Percentiles rank a stretch among this genome's conserved stretches.
Conservation (phyloP, 2,329 filamentous ascomycete species). For the Calonectria pseudoturangicola region DNA sequence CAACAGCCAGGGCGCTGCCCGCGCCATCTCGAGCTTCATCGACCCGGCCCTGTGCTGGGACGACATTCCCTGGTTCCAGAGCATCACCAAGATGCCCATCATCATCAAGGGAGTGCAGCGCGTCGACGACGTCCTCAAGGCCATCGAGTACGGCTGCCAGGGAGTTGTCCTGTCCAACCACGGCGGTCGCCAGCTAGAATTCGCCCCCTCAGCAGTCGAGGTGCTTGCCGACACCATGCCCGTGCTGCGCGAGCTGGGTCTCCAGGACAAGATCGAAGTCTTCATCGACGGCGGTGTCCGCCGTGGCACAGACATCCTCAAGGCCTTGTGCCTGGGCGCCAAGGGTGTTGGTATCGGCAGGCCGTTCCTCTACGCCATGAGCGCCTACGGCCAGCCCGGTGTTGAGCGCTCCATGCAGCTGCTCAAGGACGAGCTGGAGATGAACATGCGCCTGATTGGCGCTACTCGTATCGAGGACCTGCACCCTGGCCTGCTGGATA, state of each 20-base stretch:
- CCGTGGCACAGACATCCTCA: constrained; percentile 94
- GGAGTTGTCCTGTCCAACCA: constrained; percentile 97
- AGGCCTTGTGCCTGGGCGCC: constrained; percentile 94
- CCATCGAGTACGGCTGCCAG: constrained; percentile 87
- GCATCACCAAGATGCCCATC: constrained; percentile 95
- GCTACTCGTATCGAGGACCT: constrained; percentile 84
- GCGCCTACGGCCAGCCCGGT: constrained; percentile 88
- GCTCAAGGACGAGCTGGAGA: constrained; percentile 97
- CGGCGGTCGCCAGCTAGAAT: constrained; percentile 95
- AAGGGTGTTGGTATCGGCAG: constrained; percentile 94
- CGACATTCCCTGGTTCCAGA: constrained; percentile 94
- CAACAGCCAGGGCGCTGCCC: constrained; percentile 91
- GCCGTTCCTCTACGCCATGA: constrained; percentile 98
- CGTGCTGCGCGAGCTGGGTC: constrained; percentile 82
- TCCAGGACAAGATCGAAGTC: constrained; percentile 87
- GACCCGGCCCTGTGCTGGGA: constrained; percentile 95
- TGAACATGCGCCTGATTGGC: constrained; percentile 98
- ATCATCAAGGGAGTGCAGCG: constrained; percentile 97
- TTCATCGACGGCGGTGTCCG: constrained; percentile 94
- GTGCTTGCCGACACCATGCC: constrained; percentile 96
- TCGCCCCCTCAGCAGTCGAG: constrained; percentile 91
- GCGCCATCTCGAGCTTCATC: constrained; percentile 97
- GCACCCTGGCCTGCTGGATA: constrained; percentile 87
- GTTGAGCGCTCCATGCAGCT: constrained; percentile 95
- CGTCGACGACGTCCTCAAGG: constrained; percentile 93